Percentiles rank a stretch among this genome's conserved stretches.
Evolutionary conservation across 2,329 filamentous ascomycete species (phyloP).

Genomic region (Trichoderma pleuroti): DNA sequence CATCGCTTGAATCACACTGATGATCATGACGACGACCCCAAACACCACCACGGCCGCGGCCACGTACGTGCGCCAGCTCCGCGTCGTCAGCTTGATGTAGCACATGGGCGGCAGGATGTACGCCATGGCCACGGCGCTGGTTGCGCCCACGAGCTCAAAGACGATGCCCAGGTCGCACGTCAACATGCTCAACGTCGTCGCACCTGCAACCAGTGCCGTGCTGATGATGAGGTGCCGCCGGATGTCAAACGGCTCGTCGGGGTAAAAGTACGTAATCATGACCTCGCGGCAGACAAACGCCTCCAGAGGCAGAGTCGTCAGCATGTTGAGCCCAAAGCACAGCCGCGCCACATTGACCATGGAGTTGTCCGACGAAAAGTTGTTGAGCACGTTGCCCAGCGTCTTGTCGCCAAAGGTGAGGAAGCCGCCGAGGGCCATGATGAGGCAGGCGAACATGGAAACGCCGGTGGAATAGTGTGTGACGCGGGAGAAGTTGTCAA

Average conservation of each 20-base stretch:
- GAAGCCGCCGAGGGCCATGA: conserved; percentile 86
- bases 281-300: conserved; percentile 97
- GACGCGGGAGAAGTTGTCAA: conserved; percentile 89
- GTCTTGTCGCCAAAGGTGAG: conserved; percentile 90
- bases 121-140: conserved; percentile 86
- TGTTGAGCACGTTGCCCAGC: conserved; percentile 94
- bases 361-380: conserved; percentile 85
- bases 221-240: conserved; percentile 84
- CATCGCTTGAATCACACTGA: conserved; percentile 71
- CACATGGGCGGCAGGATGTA: conserved; percentile 95
- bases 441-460: conserved; percentile 85
- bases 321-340: conserved; percentile 97
- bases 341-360: conserved; percentile 94
- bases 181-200: conserved; percentile 73
- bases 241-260: conserved; percentile 70
- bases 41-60: conserved; percentile 72
- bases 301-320: conserved; percentile 92
- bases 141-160: conserved; percentile 94
- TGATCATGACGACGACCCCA: conserved; percentile 74
- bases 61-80: conserved; percentile 69
- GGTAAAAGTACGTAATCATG: conserved; percentile 80
- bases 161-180: conserved; percentile 93
- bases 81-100: conserved; percentile 85
- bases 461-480: conserved; percentile 91
- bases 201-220: conserved; percentile 72